Percentiles rank a stretch among this genome's conserved stretches.
phyloP scores from a whole-genome alignment of 2,329 filamentous ascomycete genomes.

The Venturia carpophila region DNA sequence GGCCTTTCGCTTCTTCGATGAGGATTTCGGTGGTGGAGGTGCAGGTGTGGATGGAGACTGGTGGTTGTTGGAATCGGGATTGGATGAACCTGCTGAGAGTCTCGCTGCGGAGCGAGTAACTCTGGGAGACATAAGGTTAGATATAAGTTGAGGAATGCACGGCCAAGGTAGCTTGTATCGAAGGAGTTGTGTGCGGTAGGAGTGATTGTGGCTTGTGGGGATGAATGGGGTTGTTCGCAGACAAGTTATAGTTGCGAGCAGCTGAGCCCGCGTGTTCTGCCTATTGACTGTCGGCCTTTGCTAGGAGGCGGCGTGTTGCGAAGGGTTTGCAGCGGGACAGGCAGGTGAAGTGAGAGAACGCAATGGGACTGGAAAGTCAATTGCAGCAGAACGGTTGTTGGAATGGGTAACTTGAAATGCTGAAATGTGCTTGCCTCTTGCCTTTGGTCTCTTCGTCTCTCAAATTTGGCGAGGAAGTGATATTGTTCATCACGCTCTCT shows the following conservation, averaged over 20 bases:
- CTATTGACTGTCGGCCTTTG: not conserved
- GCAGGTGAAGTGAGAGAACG: not conserved
- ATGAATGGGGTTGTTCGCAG: constrained; percentile 5
- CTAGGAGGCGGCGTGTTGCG: not conserved
- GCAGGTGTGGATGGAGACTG: constrained; percentile 35
- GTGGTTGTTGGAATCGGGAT: constrained; percentile 36
- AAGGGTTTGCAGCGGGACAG: not conserved
- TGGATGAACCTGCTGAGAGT: constrained; percentile 62
- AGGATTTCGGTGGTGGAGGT: constrained; percentile 38
- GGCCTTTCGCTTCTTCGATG: constrained; percentile 68
- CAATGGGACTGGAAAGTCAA: not conserved
- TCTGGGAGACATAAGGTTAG: constrained; percentile 85
- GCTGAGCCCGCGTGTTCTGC: not conserved
- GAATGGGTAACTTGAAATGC: not conserved
- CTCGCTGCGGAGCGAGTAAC: constrained; percentile 91
- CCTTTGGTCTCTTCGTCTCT: constrained; percentile 6
- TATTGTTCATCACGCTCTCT: constrained; percentile 14
- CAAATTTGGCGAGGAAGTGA: constrained; percentile 5
- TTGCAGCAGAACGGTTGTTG: constrained; percentile 5
- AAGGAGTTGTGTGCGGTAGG: constrained; percentile 3
- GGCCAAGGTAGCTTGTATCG: not conserved
- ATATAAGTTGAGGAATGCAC: constrained; percentile 18
- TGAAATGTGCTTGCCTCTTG: constrained; percentile 6
- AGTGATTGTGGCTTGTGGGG: constrained; percentile 6
- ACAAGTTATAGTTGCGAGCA: constrained; percentile 1